These are phyloP conservation scores for Mycena galopus DNA, from an alignment of 768 basidiomycete genomes.

Conservation along the genomic window DNA sequence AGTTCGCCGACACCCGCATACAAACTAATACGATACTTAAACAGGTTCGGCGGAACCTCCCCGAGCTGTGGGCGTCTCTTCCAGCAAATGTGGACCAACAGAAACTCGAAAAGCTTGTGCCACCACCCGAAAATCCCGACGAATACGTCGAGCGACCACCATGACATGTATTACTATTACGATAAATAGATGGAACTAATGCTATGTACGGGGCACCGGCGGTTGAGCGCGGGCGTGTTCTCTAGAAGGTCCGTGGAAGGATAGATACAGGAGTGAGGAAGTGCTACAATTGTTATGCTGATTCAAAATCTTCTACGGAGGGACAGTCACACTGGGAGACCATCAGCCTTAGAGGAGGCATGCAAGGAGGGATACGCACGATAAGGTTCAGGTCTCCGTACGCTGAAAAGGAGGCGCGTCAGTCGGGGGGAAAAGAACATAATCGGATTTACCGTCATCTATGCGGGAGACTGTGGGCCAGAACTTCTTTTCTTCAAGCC, in stretches of 20 bases:
- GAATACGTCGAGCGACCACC: slow-evolving; percentile 17
- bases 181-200: slow-evolving; percentile 7
- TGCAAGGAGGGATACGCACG: slow-evolving; percentile 59
- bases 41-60: slow-evolving; percentile 57
- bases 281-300: slow-evolving; percentile 34
- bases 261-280: slow-evolving; percentile 48
- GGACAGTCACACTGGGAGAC: slow-evolving; percentile 84
- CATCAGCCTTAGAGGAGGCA: slow-evolving; percentile 18
- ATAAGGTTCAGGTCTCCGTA: slow-evolving; percentile 94
- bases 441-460: slow-evolving; percentile 82
- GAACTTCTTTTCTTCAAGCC: slow-evolving; percentile 91
- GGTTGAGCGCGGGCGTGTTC: slow-evolving; percentile 54
- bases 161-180: slow-evolving; percentile 31
- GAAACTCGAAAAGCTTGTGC: background rate
- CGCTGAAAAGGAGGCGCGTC: slow-evolving; percentile 58
- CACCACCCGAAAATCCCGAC: slow-evolving; percentile 27
- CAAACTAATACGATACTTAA: slow-evolving; percentile 60
- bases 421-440: slow-evolving; percentile 1
- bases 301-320: slow-evolving; percentile 82
- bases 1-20: slow-evolving; percentile 61
- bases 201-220: slow-evolving; percentile 21
- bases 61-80: slow-evolving; percentile 52
- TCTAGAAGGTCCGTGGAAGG: slow-evolving; percentile 60
- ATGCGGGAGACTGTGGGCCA: slow-evolving; percentile 95
- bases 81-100: slow-evolving; percentile 38